phyloP scores from a whole-genome alignment of 2,329 filamentous ascomycete species.

The Rhynchosporium graminicola region DNA sequence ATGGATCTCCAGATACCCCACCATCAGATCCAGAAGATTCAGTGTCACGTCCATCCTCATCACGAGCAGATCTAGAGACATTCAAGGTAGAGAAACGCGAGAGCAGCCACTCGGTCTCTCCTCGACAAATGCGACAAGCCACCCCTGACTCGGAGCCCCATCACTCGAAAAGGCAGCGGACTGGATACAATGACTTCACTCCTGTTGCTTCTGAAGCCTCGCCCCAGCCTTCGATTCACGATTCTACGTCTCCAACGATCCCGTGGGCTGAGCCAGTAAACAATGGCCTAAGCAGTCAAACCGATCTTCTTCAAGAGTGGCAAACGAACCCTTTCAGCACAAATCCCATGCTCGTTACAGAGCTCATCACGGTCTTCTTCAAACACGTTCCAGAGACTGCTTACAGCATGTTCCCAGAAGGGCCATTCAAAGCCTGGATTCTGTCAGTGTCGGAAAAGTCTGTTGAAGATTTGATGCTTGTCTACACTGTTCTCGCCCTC shows the following conservation, averaged over 20 bases:
- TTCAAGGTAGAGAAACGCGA: slow-evolving; percentile 37
- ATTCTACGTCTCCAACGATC: slow-evolving; percentile 30
- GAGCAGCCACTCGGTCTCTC: slow-evolving; percentile 35
- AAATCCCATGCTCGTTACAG: slow-evolving; percentile 50
- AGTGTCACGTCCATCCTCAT: slow-evolving; percentile 34
- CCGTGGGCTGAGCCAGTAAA: slow-evolving; percentile 29
- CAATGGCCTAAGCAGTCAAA: slow-evolving; percentile 24
- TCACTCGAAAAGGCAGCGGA: slow-evolving; percentile 39
- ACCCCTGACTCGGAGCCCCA: slow-evolving; percentile 37
- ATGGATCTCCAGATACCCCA: slow-evolving; percentile 41
- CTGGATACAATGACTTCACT: slow-evolving; percentile 37
- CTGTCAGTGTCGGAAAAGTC: slow-evolving; percentile 48
- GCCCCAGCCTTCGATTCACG: slow-evolving; percentile 31
- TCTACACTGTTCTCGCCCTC: slow-evolving; percentile 60
- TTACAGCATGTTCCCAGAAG: slow-evolving; percentile 57
- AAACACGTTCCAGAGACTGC: slow-evolving; percentile 54
- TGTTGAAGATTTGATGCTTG: slow-evolving; percentile 57
- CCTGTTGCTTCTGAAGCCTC: slow-evolving; percentile 39
- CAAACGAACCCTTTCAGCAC: slow-evolving; percentile 53
- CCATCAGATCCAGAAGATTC: slow-evolving; percentile 39
- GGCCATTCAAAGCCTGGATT: slow-evolving; percentile 56
- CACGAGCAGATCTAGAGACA: slow-evolving; percentile 36
- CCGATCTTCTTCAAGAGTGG: slow-evolving; percentile 33
- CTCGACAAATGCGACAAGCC: slow-evolving; percentile 31
- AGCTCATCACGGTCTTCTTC: slow-evolving; percentile 59